Percentiles rank a stretch among this genome's conserved stretches.
Conservation (phyloP, 495 filamentous ascomycete genomes). For the Cladorrhinum samala region DNA sequence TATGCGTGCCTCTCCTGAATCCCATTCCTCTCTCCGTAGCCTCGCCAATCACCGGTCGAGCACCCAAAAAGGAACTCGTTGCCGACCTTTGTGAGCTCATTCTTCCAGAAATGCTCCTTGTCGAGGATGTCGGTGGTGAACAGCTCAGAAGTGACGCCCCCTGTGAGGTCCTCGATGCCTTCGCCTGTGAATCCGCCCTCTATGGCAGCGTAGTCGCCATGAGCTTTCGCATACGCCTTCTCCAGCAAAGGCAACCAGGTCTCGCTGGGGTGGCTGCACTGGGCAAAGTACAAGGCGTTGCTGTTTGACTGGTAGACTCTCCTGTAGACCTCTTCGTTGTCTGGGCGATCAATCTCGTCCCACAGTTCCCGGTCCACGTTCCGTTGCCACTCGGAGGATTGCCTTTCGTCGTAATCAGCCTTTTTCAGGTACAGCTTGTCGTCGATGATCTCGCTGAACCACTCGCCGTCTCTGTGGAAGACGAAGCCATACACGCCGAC, state of each 20-base stretch:
- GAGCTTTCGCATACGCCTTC: constrained; percentile 94
- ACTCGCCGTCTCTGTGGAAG: constrained; percentile 88
- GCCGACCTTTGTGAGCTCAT: constrained; percentile 81
- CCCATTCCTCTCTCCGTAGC: constrained; percentile 59
- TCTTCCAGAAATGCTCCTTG: constrained; percentile 80
- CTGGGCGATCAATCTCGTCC: constrained; percentile 62
- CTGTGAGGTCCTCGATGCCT: constrained; percentile 88
- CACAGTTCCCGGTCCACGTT: constrained; percentile 60
- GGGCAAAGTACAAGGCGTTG: constrained; percentile 76
- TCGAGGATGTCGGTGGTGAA: constrained; percentile 79
- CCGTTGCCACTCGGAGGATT: constrained; percentile 17
- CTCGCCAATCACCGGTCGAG: constrained; percentile 54
- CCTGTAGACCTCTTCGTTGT: constrained; percentile 74
- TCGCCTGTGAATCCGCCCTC: constrained; percentile 84
- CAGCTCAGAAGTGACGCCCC: constrained; percentile 79
- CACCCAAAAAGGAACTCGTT: constrained; percentile 85
- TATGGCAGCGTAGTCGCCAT: constrained; percentile 78
- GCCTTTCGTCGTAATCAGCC: constrained; percentile 68
- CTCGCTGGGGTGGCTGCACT: constrained; percentile 79
- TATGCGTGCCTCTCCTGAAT: constrained; percentile 83
- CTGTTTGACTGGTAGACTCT: constrained; percentile 66
- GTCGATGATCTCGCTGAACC: constrained; percentile 86
- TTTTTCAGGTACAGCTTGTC: constrained; percentile 70
- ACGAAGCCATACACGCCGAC: constrained; percentile 94
- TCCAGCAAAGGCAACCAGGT: constrained; percentile 93